Evolutionary conservation across 495 filamentous ascomycete species (phyloP).

Genomic region (Neurospora africana): DNA sequence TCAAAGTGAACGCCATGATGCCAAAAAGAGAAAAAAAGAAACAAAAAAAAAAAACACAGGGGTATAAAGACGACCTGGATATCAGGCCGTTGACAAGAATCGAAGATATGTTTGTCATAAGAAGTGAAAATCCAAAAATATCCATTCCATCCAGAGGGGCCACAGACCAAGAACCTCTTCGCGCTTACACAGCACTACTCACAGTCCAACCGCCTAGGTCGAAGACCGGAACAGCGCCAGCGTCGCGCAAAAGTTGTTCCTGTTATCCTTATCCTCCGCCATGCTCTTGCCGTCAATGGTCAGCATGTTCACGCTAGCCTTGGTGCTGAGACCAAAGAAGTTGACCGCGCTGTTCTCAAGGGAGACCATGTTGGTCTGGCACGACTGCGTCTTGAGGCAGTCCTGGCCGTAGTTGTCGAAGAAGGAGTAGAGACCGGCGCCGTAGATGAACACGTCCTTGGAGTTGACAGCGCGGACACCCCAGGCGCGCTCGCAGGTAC

Average conservation of each 20-base stretch:
- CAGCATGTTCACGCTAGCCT: slow-evolving; percentile 81
- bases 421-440: slow-evolving; percentile 76
- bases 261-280: slow-evolving; percentile 54
- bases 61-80: neutral
- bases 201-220: neutral
- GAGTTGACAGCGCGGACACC: slow-evolving; percentile 69
- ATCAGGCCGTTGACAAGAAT: neutral
- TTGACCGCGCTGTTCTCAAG: slow-evolving; percentile 62
- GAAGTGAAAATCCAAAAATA: neutral
- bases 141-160: neutral
- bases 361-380: slow-evolving; percentile 80
- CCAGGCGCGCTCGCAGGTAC: slow-evolving; percentile 69
- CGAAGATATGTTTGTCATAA: neutral
- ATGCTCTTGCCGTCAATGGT: slow-evolving; percentile 44
- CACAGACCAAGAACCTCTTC: neutral
- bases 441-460: slow-evolving; percentile 59
- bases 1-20: neutral
- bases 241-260: slow-evolving; percentile 66
- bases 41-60: neutral
- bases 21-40: neutral
- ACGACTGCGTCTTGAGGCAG: slow-evolving; percentile 63
- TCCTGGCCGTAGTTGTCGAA: slow-evolving; percentile 76
- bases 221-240: slow-evolving; percentile 46
- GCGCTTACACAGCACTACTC: neutral
- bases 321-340: slow-evolving; percentile 75